These are phyloP conservation scores for Penicillium sp. DNA, from an alignment of 2,329 filamentous ascomycete genomes.

Conservation along the genomic window DNA sequence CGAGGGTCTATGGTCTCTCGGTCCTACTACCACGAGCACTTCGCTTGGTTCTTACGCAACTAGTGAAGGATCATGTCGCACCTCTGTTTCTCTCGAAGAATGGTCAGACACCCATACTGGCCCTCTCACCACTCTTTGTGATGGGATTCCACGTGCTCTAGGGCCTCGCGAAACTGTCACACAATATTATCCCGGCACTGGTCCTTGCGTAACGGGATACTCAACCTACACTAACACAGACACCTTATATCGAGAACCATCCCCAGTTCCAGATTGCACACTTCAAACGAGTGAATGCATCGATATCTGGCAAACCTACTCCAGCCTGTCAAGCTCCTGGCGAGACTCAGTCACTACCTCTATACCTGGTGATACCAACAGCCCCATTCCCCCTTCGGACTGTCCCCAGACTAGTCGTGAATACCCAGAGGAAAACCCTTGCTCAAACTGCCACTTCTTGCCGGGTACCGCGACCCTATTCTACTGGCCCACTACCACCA, in stretches of 20 bases:
- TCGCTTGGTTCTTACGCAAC: conserved; percentile 17
- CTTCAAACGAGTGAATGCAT: conserved; percentile 25
- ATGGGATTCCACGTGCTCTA: conserved; percentile 23
- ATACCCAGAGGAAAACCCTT: conserved; percentile 23
- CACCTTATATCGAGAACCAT: conserved; percentile 17
- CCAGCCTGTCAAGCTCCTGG: conserved; percentile 13
- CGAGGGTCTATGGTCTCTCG: conserved; percentile 18
- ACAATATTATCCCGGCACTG: conserved; percentile 22
- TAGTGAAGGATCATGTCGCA: conserved; percentile 23
- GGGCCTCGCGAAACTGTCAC: conserved; percentile 22
- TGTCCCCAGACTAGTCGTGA: conserved; percentile 17
- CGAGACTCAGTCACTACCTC: conserved; percentile 4
- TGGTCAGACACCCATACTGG: conserved; percentile 21
- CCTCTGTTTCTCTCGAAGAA: conserved; percentile 12
- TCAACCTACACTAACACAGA: conserved; percentile 7
- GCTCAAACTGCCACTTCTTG: conserved; percentile 25
- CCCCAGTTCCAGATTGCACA: conserved; percentile 12
- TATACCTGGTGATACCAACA: conserved; percentile 23
- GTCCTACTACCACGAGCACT: conserved; percentile 17
- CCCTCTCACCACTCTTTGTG: conserved; percentile 27
- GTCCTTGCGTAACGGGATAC: conserved; percentile 15
- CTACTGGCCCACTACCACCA: conserved; percentile 31
- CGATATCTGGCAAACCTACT: conserved; percentile 27
- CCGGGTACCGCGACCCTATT: conserved; percentile 28
- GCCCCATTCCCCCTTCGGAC: conserved; percentile 17